Evolutionary conservation across 1,284 basidiomycete genomes (phyloP), one percentile per base, ranked within the genome.

Genomic region (Moniliophthora roreri): DNA sequence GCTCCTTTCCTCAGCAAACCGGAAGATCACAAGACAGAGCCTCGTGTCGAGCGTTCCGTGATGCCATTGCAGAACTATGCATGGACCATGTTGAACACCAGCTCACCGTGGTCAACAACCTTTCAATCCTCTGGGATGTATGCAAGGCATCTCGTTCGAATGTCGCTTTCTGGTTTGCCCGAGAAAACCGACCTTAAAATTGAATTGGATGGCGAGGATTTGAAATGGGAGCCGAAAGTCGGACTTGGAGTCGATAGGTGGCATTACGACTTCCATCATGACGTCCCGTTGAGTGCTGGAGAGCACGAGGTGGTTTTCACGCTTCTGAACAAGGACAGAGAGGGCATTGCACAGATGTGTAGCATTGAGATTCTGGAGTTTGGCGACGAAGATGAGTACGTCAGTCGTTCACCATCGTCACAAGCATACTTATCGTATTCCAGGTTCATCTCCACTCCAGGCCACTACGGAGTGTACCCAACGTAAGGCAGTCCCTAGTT

Each of bases 1-100:
- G 66, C 72, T 0, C 82, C 89, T 55, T 91, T 87, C 87, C 73
- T 93, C 49, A 75, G 82, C 0, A 59, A 77, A n/a, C 61, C 73
- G 24, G 48, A 58, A 38, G 50, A 60, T 6, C 54, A 63, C 44
- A 57, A 57, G 26, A 38, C 45, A 32, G 47, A 48, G 4, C 62
- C 64, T 0, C 79, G 80, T 9, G 71, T 86, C 28, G 89, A 93
- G 66, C 85, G 87, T 48, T 81, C 84, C 1, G 78, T 82, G 5
- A 91, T 93, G 78, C 84, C 89, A 0, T 69, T 91, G 61, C 91
- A 93, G 61, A 76, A 69, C 11, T 93, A 94, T 62, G 77, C 87
- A 0, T 89, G 89, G 88, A 80, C 80, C 8, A 64, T 89, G 51
- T 80, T 92, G 40, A 85, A 91, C 61, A 77, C 77, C 1, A 74